These are phyloP conservation scores for Xanthoconium stramineum DNA, from an alignment of 768 basidiomycete species.

Conservation along the genomic window DNA sequence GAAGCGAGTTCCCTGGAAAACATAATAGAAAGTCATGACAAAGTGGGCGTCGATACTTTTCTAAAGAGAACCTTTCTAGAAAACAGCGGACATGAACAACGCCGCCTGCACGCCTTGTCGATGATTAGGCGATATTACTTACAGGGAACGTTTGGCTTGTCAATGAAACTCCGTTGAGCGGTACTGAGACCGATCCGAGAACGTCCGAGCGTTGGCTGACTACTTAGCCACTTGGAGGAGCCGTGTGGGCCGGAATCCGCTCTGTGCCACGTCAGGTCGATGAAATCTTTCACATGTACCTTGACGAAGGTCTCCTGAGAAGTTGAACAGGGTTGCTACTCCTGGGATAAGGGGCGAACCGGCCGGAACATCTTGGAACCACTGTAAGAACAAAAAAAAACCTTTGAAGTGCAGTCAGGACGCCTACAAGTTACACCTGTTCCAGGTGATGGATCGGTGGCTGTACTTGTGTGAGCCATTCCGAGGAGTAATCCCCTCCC, in stretches of 20 bases:
- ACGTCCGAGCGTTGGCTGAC: conserved; percentile 1
- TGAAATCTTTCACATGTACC: conserved; percentile 1
- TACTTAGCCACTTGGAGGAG: neutral
- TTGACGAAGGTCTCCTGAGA: conserved; percentile 7
- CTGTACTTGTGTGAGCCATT: neutral
- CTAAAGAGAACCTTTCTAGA: conserved; percentile 21
- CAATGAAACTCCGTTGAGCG: conserved; percentile 8
- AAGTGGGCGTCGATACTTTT: conserved; percentile 13
- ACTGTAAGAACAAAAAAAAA: neutral
- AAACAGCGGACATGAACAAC: conserved; percentile 29
- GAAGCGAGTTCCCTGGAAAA: conserved; percentile 15
- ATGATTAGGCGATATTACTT: conserved; percentile 29
- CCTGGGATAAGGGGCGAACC: neutral
- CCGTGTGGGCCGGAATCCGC: neutral
- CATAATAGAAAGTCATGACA: conserved; percentile 21
- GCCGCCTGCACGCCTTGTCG: conserved; percentile 16
- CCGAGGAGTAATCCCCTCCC: neutral
- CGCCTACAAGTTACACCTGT: neutral
- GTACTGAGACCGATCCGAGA: conserved; percentile 17
- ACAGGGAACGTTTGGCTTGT: conserved; percentile 15
- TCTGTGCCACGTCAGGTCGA: conserved; percentile 7
- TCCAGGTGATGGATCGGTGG: too few relatives aligned
- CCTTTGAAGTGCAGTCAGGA: conserved; percentile 1
- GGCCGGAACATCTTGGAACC: conserved; percentile 20
- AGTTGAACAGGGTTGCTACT: neutral